Conservation (phyloP, 2,329 filamentous ascomycete genomes). For the Stachybotrys chartarum region DNA sequence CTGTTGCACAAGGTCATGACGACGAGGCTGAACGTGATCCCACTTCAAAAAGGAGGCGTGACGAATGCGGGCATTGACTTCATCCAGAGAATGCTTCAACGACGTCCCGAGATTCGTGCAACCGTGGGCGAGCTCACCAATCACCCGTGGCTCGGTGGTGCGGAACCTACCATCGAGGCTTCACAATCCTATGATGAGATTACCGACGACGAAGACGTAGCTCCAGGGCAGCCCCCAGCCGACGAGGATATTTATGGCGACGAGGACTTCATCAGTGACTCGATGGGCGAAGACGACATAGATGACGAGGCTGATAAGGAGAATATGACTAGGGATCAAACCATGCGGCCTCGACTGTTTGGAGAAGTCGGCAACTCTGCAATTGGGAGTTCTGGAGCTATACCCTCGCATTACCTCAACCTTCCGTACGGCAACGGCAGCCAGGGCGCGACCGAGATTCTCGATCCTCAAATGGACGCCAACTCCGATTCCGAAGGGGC, state of each 20-base stretch:
- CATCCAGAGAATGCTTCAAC: constrained; percentile 69
- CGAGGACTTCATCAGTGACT: constrained; percentile 30
- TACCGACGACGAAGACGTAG: constrained; percentile 51
- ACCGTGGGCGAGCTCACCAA: constrained; percentile 62
- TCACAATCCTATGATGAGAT: constrained; percentile 54
- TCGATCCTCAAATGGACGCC: constrained; percentile 34
- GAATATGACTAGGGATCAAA: constrained; percentile 60
- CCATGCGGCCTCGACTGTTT: constrained; percentile 37
- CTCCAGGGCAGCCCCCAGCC: constrained; percentile 54
- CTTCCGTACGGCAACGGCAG: constrained; percentile 35
- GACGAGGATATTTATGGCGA: constrained; percentile 16
- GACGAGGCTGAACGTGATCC: constrained; percentile 56
- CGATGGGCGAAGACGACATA: constrained; percentile 36
- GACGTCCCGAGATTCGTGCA: constrained; percentile 70
- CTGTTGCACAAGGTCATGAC: constrained; percentile 86
- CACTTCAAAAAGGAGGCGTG: constrained; percentile 51
- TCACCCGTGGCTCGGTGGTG: constrained; percentile 63
- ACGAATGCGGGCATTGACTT: constrained; percentile 67
- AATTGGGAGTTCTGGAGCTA: constrained; percentile 44
- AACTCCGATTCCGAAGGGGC: constrained; percentile 37
- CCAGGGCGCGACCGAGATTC: constrained; percentile 30
- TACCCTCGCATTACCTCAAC: constrained; percentile 41
- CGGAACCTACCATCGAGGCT: constrained; percentile 18
- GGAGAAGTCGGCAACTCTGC: constrained; percentile 49
- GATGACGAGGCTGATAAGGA: constrained; percentile 65